Base-by-base conservation (phyloP, 176 grass and related monocot genomes). In the Zoysia pacifica region DNA sequence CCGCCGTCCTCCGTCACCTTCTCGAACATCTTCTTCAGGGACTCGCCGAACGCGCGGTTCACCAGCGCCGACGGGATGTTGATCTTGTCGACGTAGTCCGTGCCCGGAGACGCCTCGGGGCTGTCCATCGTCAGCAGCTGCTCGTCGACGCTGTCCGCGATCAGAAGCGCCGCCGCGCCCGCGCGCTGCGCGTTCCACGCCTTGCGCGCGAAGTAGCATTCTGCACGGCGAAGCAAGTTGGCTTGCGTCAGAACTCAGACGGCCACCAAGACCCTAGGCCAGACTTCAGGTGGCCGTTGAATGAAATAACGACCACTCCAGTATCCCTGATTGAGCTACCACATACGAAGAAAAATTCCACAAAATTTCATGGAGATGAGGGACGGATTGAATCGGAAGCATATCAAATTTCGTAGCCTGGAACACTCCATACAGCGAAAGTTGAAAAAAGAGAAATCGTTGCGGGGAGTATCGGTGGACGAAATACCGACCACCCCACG, bases 51-150 rank as follows among this genome's bases (percentile, higher is more conserved):
- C n/a, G 81, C 73, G 61, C 70, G 84, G 82, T 89, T 74, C 55
- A 99, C 86, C 37, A 99, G 84, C 36, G 92, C 90, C 0, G 96
- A 99, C 1, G 96, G 96, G 67, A 99, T 91, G 84, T n/a, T 89
- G 87, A 99, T 91, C 87, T 86, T 95, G 49, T 95, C 74, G 3
- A 89, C 48, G 77, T 91, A 99, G 50, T 82, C 65, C 2, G 84
- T 87, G 50, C 72, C 71, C 9, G 73, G 64, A 9, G 76, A 67
- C 65, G 76, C 90, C 58, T 91, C 92, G 0, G 96, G 92, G 11
- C 88, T 93, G 88, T 99, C 96, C 96, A 99, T 99, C 9, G 96
- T 99, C 1, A 99, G 86, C 8, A 99, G 84, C 73, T 87, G 90
- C 86, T 99, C 96, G 71, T 95, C 90, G 2, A 86, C 62, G 79